Percentiles rank a stretch among this genome's conserved stretches.
phyloP scores from a whole-genome alignment of 2,329 filamentous ascomycete genomes.

The Ophiostoma ulmi region DNA sequence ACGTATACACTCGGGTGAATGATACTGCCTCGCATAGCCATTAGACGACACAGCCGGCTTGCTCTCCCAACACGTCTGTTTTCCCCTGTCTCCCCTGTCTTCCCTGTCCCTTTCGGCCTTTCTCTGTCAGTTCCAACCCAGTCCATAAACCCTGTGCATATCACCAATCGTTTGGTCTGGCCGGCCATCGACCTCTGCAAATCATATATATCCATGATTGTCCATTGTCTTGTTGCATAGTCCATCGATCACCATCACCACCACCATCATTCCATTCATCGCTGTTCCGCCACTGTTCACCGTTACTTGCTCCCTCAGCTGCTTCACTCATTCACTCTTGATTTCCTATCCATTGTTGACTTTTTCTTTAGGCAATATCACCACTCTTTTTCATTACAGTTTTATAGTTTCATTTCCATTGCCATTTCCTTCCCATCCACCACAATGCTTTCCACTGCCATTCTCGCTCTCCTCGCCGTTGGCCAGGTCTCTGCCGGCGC shows the following conservation, averaged over 20 bases:
- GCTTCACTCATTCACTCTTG: constrained; percentile 2
- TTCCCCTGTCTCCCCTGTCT: background rate
- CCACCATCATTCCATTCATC: background rate
- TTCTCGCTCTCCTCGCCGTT: constrained; percentile 9
- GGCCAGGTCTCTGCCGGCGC: background rate
- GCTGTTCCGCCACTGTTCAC: background rate
- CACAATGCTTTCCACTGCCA: background rate
- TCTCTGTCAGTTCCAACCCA: background rate
- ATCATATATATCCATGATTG: constrained; percentile 2
- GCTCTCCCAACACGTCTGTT: background rate
- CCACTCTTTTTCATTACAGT: background rate
- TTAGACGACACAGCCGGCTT: background rate
- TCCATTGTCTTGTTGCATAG: constrained; percentile 1
- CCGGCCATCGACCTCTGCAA: background rate
- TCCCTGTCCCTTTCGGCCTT: background rate
- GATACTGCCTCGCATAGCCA: background rate
- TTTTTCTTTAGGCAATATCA: background rate
- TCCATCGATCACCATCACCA: background rate
- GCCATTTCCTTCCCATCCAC: background rate
- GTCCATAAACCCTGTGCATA: background rate
- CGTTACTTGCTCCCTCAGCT: background rate
- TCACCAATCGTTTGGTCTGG: constrained; percentile 1
- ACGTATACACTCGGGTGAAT: background rate
- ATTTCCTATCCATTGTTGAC: background rate
- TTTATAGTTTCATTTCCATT: background rate